Evolutionary conservation across 441 rosid species (phyloP), one percentile per base, ranked within the genome.

Genomic region (Hypseocharis bilobata): DNA sequence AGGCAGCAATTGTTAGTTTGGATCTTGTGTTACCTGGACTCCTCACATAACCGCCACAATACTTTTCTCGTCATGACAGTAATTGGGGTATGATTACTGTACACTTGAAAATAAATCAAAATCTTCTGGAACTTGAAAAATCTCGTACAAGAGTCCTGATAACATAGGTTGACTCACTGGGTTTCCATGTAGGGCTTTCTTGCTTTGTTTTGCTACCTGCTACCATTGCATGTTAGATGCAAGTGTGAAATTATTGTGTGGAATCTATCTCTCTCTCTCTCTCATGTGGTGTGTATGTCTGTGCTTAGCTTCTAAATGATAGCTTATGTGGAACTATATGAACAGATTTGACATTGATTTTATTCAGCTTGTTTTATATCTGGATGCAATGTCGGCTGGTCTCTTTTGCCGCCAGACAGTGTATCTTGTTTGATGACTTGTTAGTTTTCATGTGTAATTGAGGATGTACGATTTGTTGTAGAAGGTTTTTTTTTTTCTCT

Each of bases 351-450:
- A 16, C 14, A 54, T 26, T 26, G 30, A 55, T 55, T 16, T 3
- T 36, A 22, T 19, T 3, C 16, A 23, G 58, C 29, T 25, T 55
- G 19, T 27, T n/a, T 28, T 56, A 27, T 56, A 11, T 56, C 30
- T 55, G 11, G 8, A 36, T 27, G 19, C 19, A 56, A 6, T 56
- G 29, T 56, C 13, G 60, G 34, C 60, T 56, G 60, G 26, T 56
- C 60, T 56, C n/a, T 56, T 56, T 56, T 20, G 36, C 36, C 13
- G 60, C 60, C 60, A 27, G 60, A 56, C 47, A 55, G 13, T 55
- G 60, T n/a, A 11, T 42, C 34, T 30, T 6, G 22, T 20, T 34
- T 7, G 17, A 6, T 29, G 20, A 36, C 44, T 54, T 30, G 19
- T 27, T 14, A 6, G 6, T 27, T 8, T 42, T 34, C 19, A 38